These are phyloP conservation scores for Cercophora samala DNA, from an alignment of 495 filamentous ascomycete species.

Conservation along the genomic window DNA sequence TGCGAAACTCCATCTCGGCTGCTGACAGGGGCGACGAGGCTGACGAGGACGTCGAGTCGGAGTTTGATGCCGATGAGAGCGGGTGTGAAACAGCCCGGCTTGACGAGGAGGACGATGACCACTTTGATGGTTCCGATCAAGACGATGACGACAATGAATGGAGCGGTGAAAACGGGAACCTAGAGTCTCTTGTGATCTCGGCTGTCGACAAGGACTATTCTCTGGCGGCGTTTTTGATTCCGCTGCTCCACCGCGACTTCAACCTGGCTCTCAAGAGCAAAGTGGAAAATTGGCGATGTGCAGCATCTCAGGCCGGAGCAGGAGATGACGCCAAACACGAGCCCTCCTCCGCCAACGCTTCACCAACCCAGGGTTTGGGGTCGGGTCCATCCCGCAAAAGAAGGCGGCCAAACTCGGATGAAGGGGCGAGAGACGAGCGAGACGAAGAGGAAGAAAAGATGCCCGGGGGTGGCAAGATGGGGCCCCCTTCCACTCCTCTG, in stretches of 20 bases:
- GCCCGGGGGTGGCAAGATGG: constrained; percentile 7
- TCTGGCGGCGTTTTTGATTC: constrained; percentile 26
- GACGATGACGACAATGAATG: constrained; percentile 21
- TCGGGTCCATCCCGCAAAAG: constrained; percentile 17
- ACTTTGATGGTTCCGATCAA: constrained; percentile 14
- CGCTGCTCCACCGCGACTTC: constrained; percentile 24
- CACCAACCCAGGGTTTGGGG: constrained; percentile 12
- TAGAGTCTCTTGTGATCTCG: constrained; percentile 25
- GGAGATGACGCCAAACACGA: constrained; percentile 1
- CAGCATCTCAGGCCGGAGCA: constrained; percentile 12
- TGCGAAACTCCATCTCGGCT: constrained; percentile 19
- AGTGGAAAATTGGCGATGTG: constrained; percentile 27
- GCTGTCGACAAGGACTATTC: constrained; percentile 26
- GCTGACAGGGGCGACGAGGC: not conserved
- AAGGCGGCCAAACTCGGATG: constrained; percentile 20
- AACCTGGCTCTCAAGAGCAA: constrained; percentile 24
- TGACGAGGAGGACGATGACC: constrained; percentile 19
- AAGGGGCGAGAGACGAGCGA: constrained; percentile 12
- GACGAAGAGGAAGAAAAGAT: constrained; percentile 21
- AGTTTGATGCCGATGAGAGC: constrained; percentile 5
- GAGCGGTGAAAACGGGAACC: constrained; percentile 28
- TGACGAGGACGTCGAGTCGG: constrained; percentile 2
- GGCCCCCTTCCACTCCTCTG: constrained; percentile 7
- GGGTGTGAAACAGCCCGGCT: constrained; percentile 16
- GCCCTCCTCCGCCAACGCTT: constrained; percentile 15